A percentile compares a stretch with the other conserved stretches of the same genome.
Evolutionary conservation across 345 rosid species (phyloP).

Genomic region (Brassica nigra): DNA sequence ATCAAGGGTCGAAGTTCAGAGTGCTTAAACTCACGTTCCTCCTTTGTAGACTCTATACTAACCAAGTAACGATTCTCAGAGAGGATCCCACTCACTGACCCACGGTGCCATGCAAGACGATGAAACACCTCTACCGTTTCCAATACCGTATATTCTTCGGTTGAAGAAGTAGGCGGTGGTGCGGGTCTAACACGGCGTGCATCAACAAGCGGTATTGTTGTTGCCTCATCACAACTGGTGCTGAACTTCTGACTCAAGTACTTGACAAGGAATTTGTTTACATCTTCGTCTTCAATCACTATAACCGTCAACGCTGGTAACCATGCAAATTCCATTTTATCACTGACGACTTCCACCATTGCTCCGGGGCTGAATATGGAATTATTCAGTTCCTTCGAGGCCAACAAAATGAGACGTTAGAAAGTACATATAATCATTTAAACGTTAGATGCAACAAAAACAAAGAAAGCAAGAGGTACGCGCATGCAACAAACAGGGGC

Average conservation of each 20-base stretch:
- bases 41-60: conserved; percentile 46
- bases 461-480: neutral
- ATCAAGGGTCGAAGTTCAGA: conserved; percentile 56
- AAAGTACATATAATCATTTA: neutral
- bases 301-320: neutral
- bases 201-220: neutral
- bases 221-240: neutral
- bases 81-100: conserved; percentile 56
- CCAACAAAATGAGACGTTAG: neutral
- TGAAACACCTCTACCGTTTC: neutral
- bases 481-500: neutral
- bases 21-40: conserved; percentile 39
- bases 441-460: conserved; percentile 9
- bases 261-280: neutral
- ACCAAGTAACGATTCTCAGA: conserved; percentile 45
- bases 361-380: conserved; percentile 59
- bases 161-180: neutral
- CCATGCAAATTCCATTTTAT: conserved; percentile 7
- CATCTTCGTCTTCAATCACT: neutral
- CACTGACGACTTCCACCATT: conserved; percentile 52
- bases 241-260: neutral
- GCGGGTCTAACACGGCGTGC: neutral
- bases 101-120: conserved; percentile 52
- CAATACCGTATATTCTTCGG: neutral
- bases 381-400: conserved; percentile 48